Conservation (phyloP, 2,329 filamentous ascomycete genomes). For the Beauveria sp. region DNA sequence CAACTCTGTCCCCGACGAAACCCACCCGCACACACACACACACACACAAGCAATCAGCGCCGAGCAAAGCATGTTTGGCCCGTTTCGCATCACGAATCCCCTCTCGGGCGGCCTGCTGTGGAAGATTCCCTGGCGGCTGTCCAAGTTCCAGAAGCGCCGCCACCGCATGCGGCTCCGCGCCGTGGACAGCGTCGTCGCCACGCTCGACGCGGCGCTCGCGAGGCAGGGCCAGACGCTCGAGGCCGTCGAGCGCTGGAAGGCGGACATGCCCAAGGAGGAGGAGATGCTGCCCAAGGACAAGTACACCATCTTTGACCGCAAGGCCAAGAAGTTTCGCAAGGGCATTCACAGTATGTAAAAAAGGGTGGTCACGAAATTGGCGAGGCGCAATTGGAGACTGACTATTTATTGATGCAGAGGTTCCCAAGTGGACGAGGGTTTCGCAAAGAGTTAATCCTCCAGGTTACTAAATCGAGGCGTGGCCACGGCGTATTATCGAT, state of each 20-base stretch:
- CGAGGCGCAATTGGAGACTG: neutral
- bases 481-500: neutral
- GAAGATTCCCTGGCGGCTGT: constrained; percentile 98
- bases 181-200: constrained; percentile 82
- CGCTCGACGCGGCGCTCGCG: constrained; percentile 68
- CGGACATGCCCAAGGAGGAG: constrained; percentile 88
- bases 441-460: constrained; percentile 91
- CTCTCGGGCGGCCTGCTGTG: constrained; percentile 77
- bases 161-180: constrained; percentile 75
- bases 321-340: constrained; percentile 93
- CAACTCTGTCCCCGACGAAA: constrained; percentile 17
- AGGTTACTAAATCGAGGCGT: constrained; percentile 58
- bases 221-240: constrained; percentile 66
- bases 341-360: constrained; percentile 78
- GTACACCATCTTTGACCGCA: constrained; percentile 95
- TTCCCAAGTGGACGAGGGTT: constrained; percentile 91
- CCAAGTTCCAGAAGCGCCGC: constrained; percentile 79
- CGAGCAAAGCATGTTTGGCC: constrained; percentile 62
- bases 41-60: constrained; percentile 10
- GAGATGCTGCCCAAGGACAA: constrained; percentile 97
- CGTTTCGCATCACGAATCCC: constrained; percentile 71
- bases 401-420: constrained; percentile 41
- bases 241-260: constrained; percentile 83
- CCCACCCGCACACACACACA: neutral
- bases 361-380: neutral